A percentile compares a stretch with the other conserved stretches of the same genome.
phyloP scores from a whole-genome alignment of 2,329 filamentous ascomycete genomes.

The Clonostachys rosea region DNA sequence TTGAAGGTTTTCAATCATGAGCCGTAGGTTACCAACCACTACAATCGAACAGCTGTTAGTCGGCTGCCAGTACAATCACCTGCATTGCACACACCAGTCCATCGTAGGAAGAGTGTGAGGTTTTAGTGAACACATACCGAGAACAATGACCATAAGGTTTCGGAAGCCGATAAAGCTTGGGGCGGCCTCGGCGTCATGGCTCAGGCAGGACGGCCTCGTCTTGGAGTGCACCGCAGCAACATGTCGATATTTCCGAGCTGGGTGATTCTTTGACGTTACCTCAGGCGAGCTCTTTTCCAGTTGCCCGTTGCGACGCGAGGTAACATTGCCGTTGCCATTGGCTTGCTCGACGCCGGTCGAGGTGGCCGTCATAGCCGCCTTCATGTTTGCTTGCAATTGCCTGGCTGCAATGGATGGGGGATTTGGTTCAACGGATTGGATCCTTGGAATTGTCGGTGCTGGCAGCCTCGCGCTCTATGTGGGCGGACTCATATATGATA shows the following conservation, averaged over 20 bases:
- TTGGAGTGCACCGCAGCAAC: slow-evolving; percentile 79
- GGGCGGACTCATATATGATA: not conserved
- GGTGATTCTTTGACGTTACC: slow-evolving; percentile 12
- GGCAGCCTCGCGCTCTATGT: not conserved
- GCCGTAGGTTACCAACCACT: slow-evolving; percentile 89
- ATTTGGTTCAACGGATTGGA: not conserved
- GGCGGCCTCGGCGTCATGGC: slow-evolving; percentile 68
- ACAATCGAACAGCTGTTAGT: not conserved
- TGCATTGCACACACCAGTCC: slow-evolving; percentile 6
- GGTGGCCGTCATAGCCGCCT: slow-evolving; percentile 25
- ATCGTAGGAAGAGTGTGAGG: not conserved
- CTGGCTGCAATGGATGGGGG: not conserved
- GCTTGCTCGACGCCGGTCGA: slow-evolving; percentile 23
- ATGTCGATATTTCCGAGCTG: slow-evolving; percentile 75
- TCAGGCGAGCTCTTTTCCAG: slow-evolving; percentile 19
- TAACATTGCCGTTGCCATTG: slow-evolving; percentile 1
- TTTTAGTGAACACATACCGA: slow-evolving; percentile 50
- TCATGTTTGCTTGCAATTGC: slow-evolving; percentile 11
- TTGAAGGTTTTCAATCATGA: slow-evolving; percentile 96
- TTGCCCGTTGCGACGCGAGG: slow-evolving; percentile 2
- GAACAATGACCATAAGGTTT: slow-evolving; percentile 91
- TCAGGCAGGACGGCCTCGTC: slow-evolving; percentile 72
- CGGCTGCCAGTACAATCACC: not conserved
- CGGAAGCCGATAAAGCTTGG: slow-evolving; percentile 92
- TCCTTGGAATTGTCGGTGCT: not conserved